phyloP scores from a whole-genome alignment of 768 basidiomycete species.

The Phlebiopsis gigantea region DNA sequence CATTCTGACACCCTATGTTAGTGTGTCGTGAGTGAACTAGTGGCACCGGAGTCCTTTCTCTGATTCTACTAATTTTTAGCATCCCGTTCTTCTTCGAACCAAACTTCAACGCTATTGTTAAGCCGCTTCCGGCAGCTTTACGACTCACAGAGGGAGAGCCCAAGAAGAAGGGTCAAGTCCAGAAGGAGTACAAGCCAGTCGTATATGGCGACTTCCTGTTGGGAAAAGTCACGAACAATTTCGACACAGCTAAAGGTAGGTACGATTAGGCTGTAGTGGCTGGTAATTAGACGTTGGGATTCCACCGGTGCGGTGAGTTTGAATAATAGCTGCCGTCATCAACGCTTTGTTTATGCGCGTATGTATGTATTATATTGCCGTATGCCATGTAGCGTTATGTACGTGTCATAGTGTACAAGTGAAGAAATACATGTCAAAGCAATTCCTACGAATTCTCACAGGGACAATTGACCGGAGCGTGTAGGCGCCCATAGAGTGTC shows the following conservation, averaged over 20 bases:
- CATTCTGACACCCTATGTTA: conserved; percentile 24
- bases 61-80: conserved; percentile 32
- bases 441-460: too few relatives aligned
- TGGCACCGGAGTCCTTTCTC: background rate
- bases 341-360: background rate
- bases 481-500: background rate
- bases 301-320: too few relatives aligned
- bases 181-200: conserved; percentile 39
- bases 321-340: too few relatives aligned
- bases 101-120: conserved; percentile 67
- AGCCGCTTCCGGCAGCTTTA: conserved; percentile 57
- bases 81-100: conserved; percentile 96
- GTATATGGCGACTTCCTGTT: conserved; percentile 78
- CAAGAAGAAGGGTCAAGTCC: conserved; percentile 14
- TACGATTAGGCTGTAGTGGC: conserved; percentile 24
- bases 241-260: conserved; percentile 38
- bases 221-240: conserved; percentile 71
- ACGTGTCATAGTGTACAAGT: background rate
- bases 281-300: too few relatives aligned
- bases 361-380: background rate
- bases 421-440: too few relatives aligned
- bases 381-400: background rate
- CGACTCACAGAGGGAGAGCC: conserved; percentile 34
- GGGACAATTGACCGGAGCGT: background rate
- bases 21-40: conserved; percentile 58